These are phyloP conservation scores for Candida anglica DNA, from an alignment of 805 yeast genomes.

Conservation along the genomic window DNA sequence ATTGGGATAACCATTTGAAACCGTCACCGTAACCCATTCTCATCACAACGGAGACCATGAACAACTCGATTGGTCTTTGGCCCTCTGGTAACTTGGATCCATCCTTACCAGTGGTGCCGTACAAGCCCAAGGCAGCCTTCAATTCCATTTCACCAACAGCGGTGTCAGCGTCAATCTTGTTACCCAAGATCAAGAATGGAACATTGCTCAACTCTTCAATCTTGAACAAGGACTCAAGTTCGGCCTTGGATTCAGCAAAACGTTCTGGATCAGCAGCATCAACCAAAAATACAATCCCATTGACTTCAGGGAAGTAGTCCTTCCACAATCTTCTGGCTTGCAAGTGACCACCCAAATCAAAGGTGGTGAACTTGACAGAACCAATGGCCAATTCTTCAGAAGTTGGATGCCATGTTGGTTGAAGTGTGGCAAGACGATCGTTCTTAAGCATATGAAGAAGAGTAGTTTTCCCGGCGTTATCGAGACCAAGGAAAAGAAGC, in stretches of 20 bases:
- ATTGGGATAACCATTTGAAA: constrained; percentile 96
- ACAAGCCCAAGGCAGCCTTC: constrained; percentile 83
- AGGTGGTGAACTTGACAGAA: constrained; percentile 93
- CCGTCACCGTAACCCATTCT: constrained; percentile 99
- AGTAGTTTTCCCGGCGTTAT: constrained; percentile 46
- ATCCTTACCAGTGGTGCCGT: constrained; percentile 79
- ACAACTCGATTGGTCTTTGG: constrained; percentile 90
- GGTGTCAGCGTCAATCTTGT: constrained; percentile 90
- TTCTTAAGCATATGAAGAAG: constrained; percentile 57
- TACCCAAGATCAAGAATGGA: constrained; percentile 92
- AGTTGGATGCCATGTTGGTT: constrained; percentile 98
- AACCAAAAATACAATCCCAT: constrained; percentile 93
- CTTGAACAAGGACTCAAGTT: constrained; percentile 86
- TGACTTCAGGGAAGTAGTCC: constrained; percentile 98
- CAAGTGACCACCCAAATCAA: constrained; percentile 97
- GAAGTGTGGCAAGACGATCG: constrained; percentile 95
- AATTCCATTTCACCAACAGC: constrained; percentile 96
- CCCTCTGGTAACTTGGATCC: constrained; percentile 63
- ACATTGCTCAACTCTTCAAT: constrained; percentile 88
- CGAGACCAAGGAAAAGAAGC: constrained; percentile 43
- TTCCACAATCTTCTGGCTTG: constrained; percentile 99
- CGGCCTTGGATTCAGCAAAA: constrained; percentile 91
- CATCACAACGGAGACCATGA: constrained; percentile 97
- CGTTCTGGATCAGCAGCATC: constrained; percentile 97
- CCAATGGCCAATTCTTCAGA: constrained; percentile 98